These are phyloP conservation scores for Phellinidium pouzarii DNA, from an alignment of 1,284 basidiomycete genomes.

Conservation along the genomic window DNA sequence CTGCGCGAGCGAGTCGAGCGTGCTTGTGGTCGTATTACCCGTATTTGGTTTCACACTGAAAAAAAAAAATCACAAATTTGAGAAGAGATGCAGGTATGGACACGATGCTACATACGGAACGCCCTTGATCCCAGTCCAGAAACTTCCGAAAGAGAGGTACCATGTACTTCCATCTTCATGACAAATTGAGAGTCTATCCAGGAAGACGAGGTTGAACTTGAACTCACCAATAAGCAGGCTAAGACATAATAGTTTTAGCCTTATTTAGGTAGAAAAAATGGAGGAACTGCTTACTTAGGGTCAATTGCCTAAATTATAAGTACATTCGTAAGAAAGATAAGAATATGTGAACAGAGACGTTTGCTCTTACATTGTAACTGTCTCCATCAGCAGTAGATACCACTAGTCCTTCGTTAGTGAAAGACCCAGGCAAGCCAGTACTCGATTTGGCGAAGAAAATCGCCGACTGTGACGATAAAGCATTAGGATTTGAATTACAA, in stretches of 20 bases:
- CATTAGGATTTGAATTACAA: background rate
- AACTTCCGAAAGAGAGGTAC: constrained; percentile 19
- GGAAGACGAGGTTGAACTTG: background rate
- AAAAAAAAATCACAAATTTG: background rate
- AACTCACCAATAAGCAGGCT: constrained; percentile 12
- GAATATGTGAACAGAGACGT: background rate
- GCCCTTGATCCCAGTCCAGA: constrained; percentile 20
- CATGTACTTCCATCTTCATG: constrained; percentile 4
- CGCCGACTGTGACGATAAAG: constrained; percentile 12
- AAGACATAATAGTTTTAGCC: constrained; percentile 9
- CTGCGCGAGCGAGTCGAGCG: constrained; percentile 20
- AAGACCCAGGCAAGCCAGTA: constrained; percentile 36
- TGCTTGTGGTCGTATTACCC: constrained; percentile 20
- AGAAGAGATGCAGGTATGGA: background rate
- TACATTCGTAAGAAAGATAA: background rate
- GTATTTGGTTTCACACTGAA: constrained; percentile 20
- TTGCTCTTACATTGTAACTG: constrained; percentile 41
- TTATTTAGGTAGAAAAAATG: background rate
- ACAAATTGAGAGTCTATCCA: too few relatives aligned
- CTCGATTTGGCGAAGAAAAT: constrained; percentile 25
- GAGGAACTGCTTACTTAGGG: constrained; percentile 37
- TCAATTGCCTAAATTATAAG: constrained; percentile 41
- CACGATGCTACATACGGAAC: constrained; percentile 3
- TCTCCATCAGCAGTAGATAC: constrained; percentile 35
- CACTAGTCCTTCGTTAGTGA: constrained; percentile 41